phyloP scores from a whole-genome alignment of 202 grass and related monocot species.

The Cymbopogon flexuosus region DNA sequence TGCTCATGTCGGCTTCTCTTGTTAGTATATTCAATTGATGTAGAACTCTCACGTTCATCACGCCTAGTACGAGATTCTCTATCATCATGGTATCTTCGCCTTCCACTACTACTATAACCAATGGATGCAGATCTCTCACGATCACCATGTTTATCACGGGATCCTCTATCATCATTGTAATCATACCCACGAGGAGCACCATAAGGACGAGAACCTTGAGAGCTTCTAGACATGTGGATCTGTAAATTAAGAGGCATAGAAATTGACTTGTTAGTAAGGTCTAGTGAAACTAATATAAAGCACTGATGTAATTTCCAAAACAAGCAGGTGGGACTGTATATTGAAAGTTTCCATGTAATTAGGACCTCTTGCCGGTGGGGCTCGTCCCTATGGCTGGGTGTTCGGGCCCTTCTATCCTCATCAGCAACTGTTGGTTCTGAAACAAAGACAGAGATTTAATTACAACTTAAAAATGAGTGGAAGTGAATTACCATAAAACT shows the following conservation, averaged over 20 bases:
- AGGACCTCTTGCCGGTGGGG: constrained; percentile 46
- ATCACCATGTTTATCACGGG: constrained; percentile 30
- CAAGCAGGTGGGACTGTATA: constrained; percentile 15
- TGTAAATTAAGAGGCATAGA: constrained; percentile 33
- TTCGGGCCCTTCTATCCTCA: constrained; percentile 31
- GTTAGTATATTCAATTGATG: constrained; percentile 44
- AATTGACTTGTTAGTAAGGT: constrained; percentile 21
- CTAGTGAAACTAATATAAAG: constrained; percentile 17
- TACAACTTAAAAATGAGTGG: constrained; percentile 16
- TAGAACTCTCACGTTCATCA: constrained; percentile 48
- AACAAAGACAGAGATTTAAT: constrained; percentile 15
- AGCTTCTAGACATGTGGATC: constrained; percentile 56
- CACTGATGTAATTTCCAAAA: constrained; percentile 13
- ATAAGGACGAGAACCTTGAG: constrained; percentile 31
- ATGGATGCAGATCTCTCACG: constrained; percentile 30
- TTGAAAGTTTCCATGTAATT: constrained; percentile 12
- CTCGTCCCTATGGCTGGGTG: constrained; percentile 36
- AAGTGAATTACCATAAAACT: constrained; percentile 11
- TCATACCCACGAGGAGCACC: constrained; percentile 42
- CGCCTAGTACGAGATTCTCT: constrained; percentile 46
- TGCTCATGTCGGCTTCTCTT: constrained; percentile 62
- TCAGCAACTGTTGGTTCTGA: constrained; percentile 45
- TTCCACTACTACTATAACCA: constrained; percentile 49
- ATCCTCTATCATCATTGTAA: constrained; percentile 32
- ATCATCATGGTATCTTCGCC: constrained; percentile 48